These are phyloP conservation scores for Geoglossum cookeanum DNA, from an alignment of 2,329 filamentous ascomycete species.

Conservation along the genomic window DNA sequence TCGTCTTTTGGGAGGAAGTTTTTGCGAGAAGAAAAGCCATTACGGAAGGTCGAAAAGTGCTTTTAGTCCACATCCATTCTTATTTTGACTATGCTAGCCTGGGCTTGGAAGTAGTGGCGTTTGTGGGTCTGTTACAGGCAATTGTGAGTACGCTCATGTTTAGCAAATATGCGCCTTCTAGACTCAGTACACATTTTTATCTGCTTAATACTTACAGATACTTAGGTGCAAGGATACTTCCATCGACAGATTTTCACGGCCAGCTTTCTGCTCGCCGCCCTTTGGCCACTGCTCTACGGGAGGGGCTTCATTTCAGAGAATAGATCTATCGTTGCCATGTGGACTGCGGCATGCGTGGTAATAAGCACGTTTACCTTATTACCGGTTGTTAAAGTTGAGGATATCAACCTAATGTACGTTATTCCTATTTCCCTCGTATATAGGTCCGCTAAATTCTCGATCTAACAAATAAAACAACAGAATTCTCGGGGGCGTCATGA, in stretches of 20 bases:
- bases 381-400: constrained; percentile 70
- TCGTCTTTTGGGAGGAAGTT: constrained; percentile 93
- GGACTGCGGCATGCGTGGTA: constrained; percentile 55
- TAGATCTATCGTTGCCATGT: constrained; percentile 42
- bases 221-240: constrained; percentile 76
- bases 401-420: constrained; percentile 51
- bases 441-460: neutral
- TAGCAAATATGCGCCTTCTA: neutral
- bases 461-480: constrained; percentile 24
- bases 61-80: constrained; percentile 52
- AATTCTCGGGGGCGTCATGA: constrained; percentile 54
- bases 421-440: neutral
- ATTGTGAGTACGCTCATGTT: constrained; percentile 27
- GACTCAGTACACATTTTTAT: neutral
- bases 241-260: constrained; percentile 70
- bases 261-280: constrained; percentile 54
- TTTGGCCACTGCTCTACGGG: constrained; percentile 66
- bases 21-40: constrained; percentile 58
- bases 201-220: constrained; percentile 4
- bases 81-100: constrained; percentile 38
- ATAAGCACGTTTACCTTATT: constrained; percentile 89
- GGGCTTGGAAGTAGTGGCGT: constrained; percentile 42
- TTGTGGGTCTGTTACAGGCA: constrained; percentile 58
- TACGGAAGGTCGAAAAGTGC: constrained; percentile 40
- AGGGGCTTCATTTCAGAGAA: constrained; percentile 51